A percentile compares a stretch with the other conserved stretches of the same genome.
These are phyloP conservation scores for Serpula lacrymans DNA, from an alignment of 768 basidiomycete species.

Conservation along the genomic window DNA sequence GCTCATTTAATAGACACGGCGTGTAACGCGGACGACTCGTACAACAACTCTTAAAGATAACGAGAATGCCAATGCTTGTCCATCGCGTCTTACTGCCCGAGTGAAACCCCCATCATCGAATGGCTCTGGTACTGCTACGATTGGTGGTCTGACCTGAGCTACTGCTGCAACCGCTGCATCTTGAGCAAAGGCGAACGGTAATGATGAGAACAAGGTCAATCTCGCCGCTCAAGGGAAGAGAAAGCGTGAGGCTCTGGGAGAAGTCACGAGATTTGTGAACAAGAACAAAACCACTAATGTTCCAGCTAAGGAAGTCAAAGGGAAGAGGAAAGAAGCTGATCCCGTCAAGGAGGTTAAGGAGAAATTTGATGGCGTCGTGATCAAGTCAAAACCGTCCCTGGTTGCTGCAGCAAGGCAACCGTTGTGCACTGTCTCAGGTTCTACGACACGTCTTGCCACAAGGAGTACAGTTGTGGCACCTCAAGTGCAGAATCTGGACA, in stretches of 20 bases:
- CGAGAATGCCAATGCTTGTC: conserved; percentile 70
- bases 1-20: too few relatives aligned
- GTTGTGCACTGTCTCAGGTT: conserved; percentile 46
- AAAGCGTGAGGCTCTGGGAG: conserved; percentile 73
- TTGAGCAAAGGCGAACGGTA: conserved; percentile 20
- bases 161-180: conserved; percentile 38
- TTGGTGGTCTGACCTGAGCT: conserved; percentile 38
- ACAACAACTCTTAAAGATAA: conserved; percentile 52
- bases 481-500: conserved; percentile 20
- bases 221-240: conserved; percentile 55
- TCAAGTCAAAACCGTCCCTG: conserved; percentile 43
- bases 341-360: conserved; percentile 42
- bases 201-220: conserved; percentile 43
- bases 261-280: conserved; percentile 60
- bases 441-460: conserved; percentile 34
- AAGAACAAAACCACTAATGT: conserved; percentile 40
- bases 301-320: conserved; percentile 40
- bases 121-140: conserved; percentile 20
- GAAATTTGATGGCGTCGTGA: conserved; percentile 61
- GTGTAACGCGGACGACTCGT: conserved; percentile 57
- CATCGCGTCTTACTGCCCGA: conserved; percentile 56
- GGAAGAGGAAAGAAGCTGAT: conserved; percentile 46
- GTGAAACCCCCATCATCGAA: conserved; percentile 51
- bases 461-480: conserved; percentile 22
- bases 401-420: conserved; percentile 44